Base-by-base conservation (phyloP, 1,284 basidiomycete species). In the Trichosporon ovoides region DNA sequence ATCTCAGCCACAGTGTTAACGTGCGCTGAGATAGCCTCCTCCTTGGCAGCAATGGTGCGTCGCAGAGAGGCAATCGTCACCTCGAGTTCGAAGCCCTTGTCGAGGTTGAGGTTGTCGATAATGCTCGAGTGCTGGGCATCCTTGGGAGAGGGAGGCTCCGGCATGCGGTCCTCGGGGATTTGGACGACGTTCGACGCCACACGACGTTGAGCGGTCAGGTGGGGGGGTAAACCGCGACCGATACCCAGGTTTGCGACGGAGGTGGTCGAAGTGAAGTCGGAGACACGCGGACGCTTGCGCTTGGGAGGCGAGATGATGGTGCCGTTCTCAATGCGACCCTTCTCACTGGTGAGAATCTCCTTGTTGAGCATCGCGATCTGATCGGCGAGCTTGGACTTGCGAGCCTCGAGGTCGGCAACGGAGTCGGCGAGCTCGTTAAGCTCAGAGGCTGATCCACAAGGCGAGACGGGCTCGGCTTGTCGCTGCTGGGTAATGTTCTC, bases 341-440 rank as follows among this genome's bases (percentile, higher is more conserved):
- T 52, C 28, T 73, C 70, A 3, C 73, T 74, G 0, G 73, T 75
- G 7, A 76, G 66, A 55, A 76, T 77, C 60, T 76, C 73, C 35
- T 66, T 69, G 49, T 77, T 76, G 7, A 79, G 71, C 55, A 70
- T 70, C 6, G 68, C 65, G 7, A 79, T 68, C 50, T 76, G 69
- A 10, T 63, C 62, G 5, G 61, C 63, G 3, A 77, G 64, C 37
- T 65, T 67, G 16, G 68, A 57, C 59, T 76, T 74, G 33, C 76
- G 67, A 0, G 68, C 71, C 58, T 76, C 72, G 64, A 75, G 72
- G 1, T 67, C 66, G 1, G 70, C 71, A 1, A 76, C 68, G 6
- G 70, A 72, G 3, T 72, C 70, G 10, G 68, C 71, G 1, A 77
- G 69, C 69, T 76, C 49, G 12, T 33, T 31, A 48, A 48, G 43